Conservation (phyloP, 2,329 filamentous ascomycete genomes). For the Aureobasidium sp. region DNA sequence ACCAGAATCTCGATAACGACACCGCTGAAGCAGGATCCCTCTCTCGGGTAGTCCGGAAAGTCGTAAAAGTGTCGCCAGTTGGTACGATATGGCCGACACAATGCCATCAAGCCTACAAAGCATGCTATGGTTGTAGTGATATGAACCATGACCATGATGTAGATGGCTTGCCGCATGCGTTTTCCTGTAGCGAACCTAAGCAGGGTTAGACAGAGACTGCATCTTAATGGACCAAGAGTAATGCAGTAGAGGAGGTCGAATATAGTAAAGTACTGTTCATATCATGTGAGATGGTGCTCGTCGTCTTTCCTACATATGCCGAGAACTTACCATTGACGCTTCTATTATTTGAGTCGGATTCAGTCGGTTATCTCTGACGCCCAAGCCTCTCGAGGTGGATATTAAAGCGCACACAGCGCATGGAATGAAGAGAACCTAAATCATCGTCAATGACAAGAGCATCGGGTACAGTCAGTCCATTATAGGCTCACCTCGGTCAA, state of each 20-base stretch:
- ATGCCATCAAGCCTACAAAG: background rate
- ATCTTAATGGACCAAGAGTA: background rate
- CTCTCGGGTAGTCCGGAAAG: background rate
- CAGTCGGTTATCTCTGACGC: background rate
- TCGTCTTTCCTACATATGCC: no score
- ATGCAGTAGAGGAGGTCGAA: slow-evolving; percentile 1
- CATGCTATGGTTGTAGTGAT: background rate
- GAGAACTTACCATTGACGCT: background rate
- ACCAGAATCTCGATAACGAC: background rate
- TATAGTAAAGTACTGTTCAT: background rate
- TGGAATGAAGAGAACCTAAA: background rate
- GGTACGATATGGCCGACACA: background rate
- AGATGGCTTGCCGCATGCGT: background rate
- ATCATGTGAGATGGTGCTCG: background rate
- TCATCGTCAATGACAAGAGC: background rate
- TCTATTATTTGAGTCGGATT: background rate
- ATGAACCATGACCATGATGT: background rate
- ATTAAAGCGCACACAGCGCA: background rate
- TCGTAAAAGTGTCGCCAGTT: slow-evolving; percentile 4
- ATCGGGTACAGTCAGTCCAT: no score
- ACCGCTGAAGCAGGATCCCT: background rate
- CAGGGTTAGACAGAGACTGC: background rate
- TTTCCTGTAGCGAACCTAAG: background rate
- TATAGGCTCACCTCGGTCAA: background rate
- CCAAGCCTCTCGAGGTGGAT: background rate